phyloP scores from a whole-genome alignment of 2,329 filamentous ascomycete species.

The Dothistroma septosporum region DNA sequence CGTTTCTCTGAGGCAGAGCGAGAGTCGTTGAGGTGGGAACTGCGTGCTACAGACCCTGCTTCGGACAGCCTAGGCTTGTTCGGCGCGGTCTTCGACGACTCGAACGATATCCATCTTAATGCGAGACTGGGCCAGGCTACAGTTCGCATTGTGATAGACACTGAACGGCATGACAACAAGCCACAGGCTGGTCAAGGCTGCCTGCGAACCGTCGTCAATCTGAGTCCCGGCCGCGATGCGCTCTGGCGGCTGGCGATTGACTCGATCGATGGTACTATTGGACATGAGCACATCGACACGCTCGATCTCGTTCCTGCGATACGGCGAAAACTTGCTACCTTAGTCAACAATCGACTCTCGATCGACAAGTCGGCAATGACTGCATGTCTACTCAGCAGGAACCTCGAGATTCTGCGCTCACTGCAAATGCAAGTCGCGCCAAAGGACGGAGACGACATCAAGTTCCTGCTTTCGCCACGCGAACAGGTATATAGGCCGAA shows the following conservation, averaged over 20 bases:
- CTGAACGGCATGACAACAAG: conserved; percentile 31
- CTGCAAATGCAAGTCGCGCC: conserved; percentile 43
- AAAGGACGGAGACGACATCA: conserved; percentile 19
- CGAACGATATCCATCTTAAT: conserved; percentile 57
- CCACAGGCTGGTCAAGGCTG: conserved; percentile 47
- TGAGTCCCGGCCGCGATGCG: conserved; percentile 53
- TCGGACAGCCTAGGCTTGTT: conserved; percentile 53
- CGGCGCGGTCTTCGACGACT: conserved; percentile 69
- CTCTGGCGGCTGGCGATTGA: conserved; percentile 55
- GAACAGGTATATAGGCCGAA: conserved; percentile 64
- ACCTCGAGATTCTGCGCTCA: conserved; percentile 70
- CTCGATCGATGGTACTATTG: conserved; percentile 67
- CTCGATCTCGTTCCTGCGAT: conserved; percentile 61
- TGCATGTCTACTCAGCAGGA: conserved; percentile 68
- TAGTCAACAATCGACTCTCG: conserved; percentile 56
- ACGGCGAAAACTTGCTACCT: conserved; percentile 25
- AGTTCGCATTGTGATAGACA: conserved; percentile 69
- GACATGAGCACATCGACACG: conserved; percentile 67
- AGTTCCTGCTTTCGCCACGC: conserved; percentile 13
- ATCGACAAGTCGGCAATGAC: conserved; percentile 62
- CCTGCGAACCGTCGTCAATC: conserved; percentile 66
- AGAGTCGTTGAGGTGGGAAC: conserved; percentile 74
- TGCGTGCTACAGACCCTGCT: conserved; percentile 63
- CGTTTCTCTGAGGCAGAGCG: conserved; percentile 80
- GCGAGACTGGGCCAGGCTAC: conserved; percentile 64